phyloP scores from a whole-genome alignment of 257 asterid species.

The Petunia axillaris region DNA sequence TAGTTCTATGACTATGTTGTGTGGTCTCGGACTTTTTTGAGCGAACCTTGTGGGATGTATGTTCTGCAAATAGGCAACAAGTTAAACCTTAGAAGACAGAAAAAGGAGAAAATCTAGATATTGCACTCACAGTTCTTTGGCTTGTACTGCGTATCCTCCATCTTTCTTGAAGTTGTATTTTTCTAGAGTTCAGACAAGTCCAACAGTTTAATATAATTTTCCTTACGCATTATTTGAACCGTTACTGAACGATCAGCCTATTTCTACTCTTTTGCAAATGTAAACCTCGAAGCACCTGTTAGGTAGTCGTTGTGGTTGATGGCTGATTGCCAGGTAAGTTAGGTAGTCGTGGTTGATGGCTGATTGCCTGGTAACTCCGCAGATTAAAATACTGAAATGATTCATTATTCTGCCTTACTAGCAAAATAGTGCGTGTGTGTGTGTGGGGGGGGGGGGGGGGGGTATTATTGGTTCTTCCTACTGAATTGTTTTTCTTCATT shows the following conservation, averaged over 20 bases:
- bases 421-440: background rate
- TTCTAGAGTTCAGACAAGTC: background rate
- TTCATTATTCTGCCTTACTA: background rate
- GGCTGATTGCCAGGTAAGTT: slow-evolving; percentile 1
- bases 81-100: background rate
- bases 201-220: background rate
- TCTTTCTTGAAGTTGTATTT: background rate
- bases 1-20: background rate
- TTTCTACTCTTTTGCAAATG: background rate
- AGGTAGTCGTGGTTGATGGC: slow-evolving; percentile 12
- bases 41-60: background rate
- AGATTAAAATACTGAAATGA: background rate
- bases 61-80: background rate
- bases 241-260: background rate
- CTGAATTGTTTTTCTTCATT: background rate
- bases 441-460: background rate
- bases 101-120: background rate
- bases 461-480: background rate
- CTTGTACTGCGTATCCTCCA: background rate
- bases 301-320: slow-evolving; percentile 14
- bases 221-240: background rate
- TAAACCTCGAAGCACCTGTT: background rate
- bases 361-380: background rate
- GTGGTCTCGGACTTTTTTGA: background rate
- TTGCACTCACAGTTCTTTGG: background rate